Evolutionary conservation across 257 asterid species (phyloP).

Genomic region (Primulina tabacum): DNA sequence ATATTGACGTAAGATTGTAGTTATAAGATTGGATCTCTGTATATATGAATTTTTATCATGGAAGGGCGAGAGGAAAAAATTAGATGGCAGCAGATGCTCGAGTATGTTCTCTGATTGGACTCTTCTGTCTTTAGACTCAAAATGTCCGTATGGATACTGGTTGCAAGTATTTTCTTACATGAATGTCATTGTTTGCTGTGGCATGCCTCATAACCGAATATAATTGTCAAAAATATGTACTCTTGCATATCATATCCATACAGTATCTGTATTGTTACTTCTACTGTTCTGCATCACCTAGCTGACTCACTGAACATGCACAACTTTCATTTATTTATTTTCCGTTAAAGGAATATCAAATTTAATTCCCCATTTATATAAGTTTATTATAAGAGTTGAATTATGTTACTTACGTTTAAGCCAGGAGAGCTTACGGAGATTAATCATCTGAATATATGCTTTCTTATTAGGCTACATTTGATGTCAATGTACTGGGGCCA

Average conservation of each 20-base stretch:
- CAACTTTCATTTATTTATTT: neutral
- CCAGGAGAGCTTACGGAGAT: constrained; percentile 4
- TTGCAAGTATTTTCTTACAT: too few relatives aligned
- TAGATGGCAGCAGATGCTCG: neutral
- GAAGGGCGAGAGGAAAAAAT: too few relatives aligned
- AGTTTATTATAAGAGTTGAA: neutral
- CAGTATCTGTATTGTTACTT: neutral
- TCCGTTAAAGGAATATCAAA: neutral
- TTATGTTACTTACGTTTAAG: constrained; percentile 11
- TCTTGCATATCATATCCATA: neutral
- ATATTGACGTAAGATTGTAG: too few relatives aligned
- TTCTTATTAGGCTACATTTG: constrained; percentile 72
- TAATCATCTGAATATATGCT: constrained; percentile 24
- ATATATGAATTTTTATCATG: too few relatives aligned
- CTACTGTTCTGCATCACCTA: neutral
- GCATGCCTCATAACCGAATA: neutral
- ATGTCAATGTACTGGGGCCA: constrained; percentile 88
- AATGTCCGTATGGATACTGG: neutral
- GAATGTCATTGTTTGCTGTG: neutral
- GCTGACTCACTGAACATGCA: neutral
- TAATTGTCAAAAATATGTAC: neutral
- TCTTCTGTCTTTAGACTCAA: neutral
- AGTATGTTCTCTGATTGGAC: neutral
- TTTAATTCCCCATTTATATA: neutral
- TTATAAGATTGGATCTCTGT: too few relatives aligned